Base-by-base conservation (phyloP, 352 stramenopile genomes). In the Lagenidium giganteum region DNA sequence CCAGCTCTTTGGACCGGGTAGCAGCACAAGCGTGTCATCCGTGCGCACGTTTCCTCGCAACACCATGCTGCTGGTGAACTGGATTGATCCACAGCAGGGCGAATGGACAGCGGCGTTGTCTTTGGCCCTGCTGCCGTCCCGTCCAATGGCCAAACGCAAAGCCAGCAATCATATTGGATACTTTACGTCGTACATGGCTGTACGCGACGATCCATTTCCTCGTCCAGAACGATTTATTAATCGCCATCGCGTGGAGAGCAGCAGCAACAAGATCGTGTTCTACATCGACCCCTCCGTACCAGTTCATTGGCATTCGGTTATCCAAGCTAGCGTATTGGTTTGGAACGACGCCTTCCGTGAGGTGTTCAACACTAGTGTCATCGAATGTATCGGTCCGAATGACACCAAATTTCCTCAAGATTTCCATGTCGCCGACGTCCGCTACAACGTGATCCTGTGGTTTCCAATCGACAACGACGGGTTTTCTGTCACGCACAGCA, bases 361-460 rank as follows among this genome's bases (percentile, higher is more conserved):
- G 8, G 77, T 87, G 22, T 83, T 82, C 0, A 81, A 92, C 28
- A 56, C 67, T 1, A 59, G 85, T 8, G 83, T 83, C 7, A 87
- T 95, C 53, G 61, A 62, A 31, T 82, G 62, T 0, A 61, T 95
- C 1, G 25, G 79, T 31, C 83, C 85, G 4, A 63, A 54, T 1
- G 82, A 94, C 36, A 42, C 38, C 4, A 72, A 91, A 35, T 95
- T 72, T 76, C 86, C 83, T 3, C 42, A 37, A 8, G 80, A 96
- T 50, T 95, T 90, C 47, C 64, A 71, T 13, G 44, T 92, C n/a
- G 82, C 79, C 16, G 83, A 96, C 42, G 60, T 94, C 23, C 70
- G 86, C n/a, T 94, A 83, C 64, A 75, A 83, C 45, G 91, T 67
- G 39, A 93, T 96, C 33, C n/a, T n/a, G n/a, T 89, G 76, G 7